Evolutionary conservation across 1,284 basidiomycete species (phyloP).

Genomic region (Leccinum pallidistipes): DNA sequence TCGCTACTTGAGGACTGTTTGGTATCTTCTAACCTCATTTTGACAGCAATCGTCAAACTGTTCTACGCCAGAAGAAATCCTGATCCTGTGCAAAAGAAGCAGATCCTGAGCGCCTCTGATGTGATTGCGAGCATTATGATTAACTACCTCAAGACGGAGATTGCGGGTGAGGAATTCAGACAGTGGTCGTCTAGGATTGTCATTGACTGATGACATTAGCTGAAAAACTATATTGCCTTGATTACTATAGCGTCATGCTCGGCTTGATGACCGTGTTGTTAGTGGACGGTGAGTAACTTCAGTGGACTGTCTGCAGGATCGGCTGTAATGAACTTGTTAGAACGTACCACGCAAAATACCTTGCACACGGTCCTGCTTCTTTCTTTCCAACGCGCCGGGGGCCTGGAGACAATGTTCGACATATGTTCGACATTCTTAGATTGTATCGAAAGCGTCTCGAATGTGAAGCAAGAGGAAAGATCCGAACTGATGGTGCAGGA

Average conservation of each 20-base stretch:
- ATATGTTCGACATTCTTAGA: slow-evolving; percentile 59
- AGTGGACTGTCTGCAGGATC: background rate
- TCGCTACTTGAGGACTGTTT: slow-evolving; percentile 1
- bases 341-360: slow-evolving; percentile 70
- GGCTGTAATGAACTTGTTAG: slow-evolving; percentile 39
- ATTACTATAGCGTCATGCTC: slow-evolving; percentile 79
- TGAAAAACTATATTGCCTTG: slow-evolving; percentile 53
- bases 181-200: background rate
- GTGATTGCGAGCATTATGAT: slow-evolving; percentile 75
- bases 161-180: slow-evolving; percentile 46
- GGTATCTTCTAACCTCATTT: slow-evolving; percentile 9
- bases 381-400: slow-evolving; percentile 73
- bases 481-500: slow-evolving; percentile 59
- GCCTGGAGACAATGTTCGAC: slow-evolving; percentile 68
- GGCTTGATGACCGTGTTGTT: slow-evolving; percentile 73
- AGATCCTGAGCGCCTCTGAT: slow-evolving; percentile 69
- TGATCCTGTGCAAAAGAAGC: slow-evolving; percentile 78
- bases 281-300: slow-evolving; percentile 70
- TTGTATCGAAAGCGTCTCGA: slow-evolving; percentile 55
- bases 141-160: slow-evolving; percentile 64
- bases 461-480: slow-evolving; percentile 52
- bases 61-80: slow-evolving; percentile 81
- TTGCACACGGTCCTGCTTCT: slow-evolving; percentile 83
- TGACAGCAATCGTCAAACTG: slow-evolving; percentile 80
- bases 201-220: slow-evolving; percentile 36